Base-by-base conservation (phyloP, 2,329 filamentous ascomycete species). In the Monosporascus sp. region DNA sequence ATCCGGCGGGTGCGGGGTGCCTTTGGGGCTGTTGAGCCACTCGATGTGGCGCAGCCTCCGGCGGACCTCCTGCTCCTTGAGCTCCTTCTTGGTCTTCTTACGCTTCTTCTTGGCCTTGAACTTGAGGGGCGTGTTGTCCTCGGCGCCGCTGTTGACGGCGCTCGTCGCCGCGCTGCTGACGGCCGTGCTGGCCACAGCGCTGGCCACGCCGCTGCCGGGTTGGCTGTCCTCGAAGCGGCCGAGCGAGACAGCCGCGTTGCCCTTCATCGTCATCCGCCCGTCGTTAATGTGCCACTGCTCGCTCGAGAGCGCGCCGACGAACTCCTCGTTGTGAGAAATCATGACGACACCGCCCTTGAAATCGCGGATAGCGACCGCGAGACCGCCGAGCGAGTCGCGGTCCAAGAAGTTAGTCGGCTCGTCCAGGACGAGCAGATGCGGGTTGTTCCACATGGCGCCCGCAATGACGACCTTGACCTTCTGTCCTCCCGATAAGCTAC, bases 351-450 rank as follows among this genome's bases (percentile, higher is more conserved):
- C 94, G 61, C 94, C 94, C 78, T 91, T 95, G 84, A 95, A 99
- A 68, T 97, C 94, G 62, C 92, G 90, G 66, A 99, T 97, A 60
- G 94, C 94, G 41, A 96, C 91, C n/a, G 94, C 92, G 52, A 99
- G 83, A 72, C 93, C 94, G 67, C 94, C 95, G 18, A 99, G 86
- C 17, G 92, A 96, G 75, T 99, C 94, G 64, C 94, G 91, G 69
- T 99, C 94, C 78, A 99, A 85, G 82, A 97, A 99, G 78, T 99
- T 99, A 70, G 94, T 97, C 54, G 94, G 94, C 75, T 99, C 93
- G 81, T 99, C 94, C 24, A 99, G 87, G 48, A 99, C 94, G 56
- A 99, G 84, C 65, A 99, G 76, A 77, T 99, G 94, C 1, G 94
- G 94, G 78, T 97, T 97, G 77, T 97, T 97, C 92, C 92, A 96